These are phyloP conservation scores for Apophysomyces sp. DNA, from an alignment of 371 early-diverging fungal genomes.

Conservation along the genomic window DNA sequence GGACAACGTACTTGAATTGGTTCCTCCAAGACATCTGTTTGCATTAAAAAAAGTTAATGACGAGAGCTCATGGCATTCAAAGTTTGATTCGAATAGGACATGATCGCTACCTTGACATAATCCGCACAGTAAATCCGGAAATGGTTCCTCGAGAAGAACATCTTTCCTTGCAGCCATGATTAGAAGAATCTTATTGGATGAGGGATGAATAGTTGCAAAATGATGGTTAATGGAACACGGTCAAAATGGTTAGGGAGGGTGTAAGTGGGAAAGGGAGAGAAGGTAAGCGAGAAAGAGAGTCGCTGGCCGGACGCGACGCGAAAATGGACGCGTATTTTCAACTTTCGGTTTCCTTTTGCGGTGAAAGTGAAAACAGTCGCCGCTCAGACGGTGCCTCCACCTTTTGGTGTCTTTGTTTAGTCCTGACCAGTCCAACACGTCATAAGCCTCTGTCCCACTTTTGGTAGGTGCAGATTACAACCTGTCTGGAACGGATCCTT, in stretches of 20 bases:
- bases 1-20: conserved; percentile 55
- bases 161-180: conserved; percentile 24
- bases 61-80: background rate
- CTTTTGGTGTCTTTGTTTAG: background rate
- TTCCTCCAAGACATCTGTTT: conserved; percentile 45
- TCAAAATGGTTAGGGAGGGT: background rate
- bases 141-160: conserved; percentile 36
- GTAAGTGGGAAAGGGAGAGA: conserved; percentile 3
- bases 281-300: background rate
- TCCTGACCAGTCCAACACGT: background rate
- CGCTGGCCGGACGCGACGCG: conserved; percentile 1
- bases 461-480: too few species aligned
- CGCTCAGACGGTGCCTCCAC: background rate
- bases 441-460: too few species aligned
- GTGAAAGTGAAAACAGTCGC: background rate
- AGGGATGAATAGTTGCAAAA: background rate
- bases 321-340: conserved; percentile 1
- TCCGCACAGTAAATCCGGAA: conserved; percentile 47
- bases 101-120: conserved; percentile 38
- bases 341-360: background rate
- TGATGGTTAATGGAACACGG: background rate
- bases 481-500: too few species aligned
- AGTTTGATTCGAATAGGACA: background rate
- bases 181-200: background rate
- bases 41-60: background rate